Percentiles rank a stretch among this genome's conserved stretches.
Conservation (phyloP, 2,329 filamentous ascomycete species). For the Nemania serpens region DNA sequence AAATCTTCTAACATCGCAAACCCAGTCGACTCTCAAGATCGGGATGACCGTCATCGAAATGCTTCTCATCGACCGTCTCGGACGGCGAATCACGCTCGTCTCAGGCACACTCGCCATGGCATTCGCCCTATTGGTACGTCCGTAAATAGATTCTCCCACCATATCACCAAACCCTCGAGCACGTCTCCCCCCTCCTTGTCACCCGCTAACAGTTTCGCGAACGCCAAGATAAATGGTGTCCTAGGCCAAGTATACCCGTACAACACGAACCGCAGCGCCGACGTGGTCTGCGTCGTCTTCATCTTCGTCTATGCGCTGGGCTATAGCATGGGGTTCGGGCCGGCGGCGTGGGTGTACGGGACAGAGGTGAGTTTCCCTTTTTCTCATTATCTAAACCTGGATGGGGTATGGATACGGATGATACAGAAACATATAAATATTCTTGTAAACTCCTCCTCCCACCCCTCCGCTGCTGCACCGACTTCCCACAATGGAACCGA, state of each 20-base stretch:
- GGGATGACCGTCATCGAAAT: slow-evolving; percentile 61
- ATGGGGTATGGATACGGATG: too few species aligned
- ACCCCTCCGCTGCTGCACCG: not conserved
- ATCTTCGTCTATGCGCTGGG: slow-evolving; percentile 64
- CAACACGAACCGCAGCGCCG: slow-evolving; percentile 52
- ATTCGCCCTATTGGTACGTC: slow-evolving; percentile 55
- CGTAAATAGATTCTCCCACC: too few species aligned
- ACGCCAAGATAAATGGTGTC: slow-evolving; percentile 55
- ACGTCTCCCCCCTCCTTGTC: not conserved
- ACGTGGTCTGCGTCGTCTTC: slow-evolving; percentile 58
- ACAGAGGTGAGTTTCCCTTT: slow-evolving; percentile 49
- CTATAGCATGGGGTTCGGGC: slow-evolving; percentile 62
- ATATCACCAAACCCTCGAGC: not conserved
- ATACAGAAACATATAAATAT: not conserved
- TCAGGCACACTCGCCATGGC: slow-evolving; percentile 58
- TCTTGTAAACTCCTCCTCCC: not conserved
- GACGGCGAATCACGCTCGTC: slow-evolving; percentile 54
- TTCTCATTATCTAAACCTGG: not conserved
- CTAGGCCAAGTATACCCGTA: slow-evolving; percentile 56
- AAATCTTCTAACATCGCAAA: not conserved
- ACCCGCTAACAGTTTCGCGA: not conserved
- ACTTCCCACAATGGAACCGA: not conserved
- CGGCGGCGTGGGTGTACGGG: slow-evolving; percentile 63
- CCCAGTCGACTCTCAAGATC: slow-evolving; percentile 58
- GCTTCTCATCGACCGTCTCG: slow-evolving; percentile 59